A percentile compares a stretch with the other conserved stretches of the same genome.
phyloP scores from a whole-genome alignment of 139 green algal species.

The Picochlorum sp. region DNA sequence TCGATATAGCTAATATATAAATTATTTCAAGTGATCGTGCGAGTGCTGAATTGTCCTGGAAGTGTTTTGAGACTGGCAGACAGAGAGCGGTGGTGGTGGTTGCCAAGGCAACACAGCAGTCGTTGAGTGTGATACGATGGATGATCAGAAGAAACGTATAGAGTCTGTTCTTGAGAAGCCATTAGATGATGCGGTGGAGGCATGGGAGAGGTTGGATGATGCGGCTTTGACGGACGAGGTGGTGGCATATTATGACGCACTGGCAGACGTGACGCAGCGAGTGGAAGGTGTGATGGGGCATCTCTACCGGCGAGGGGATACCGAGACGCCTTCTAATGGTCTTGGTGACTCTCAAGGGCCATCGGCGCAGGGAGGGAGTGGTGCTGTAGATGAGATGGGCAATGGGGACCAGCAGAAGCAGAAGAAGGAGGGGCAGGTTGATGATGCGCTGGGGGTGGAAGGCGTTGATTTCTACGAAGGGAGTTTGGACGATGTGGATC shows the following conservation, averaged over 20 bases:
- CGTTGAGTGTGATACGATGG: no score
- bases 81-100: no score
- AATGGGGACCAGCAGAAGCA: background rate
- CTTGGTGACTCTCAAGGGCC: no score
- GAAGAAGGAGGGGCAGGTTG: slow-evolving; percentile 1
- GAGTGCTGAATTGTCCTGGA: no score
- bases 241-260: slow-evolving; percentile 13
- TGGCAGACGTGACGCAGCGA: background rate
- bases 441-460: slow-evolving; percentile 36
- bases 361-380: background rate
- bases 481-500: slow-evolving; percentile 68
- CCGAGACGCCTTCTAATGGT: no score
- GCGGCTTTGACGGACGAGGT: slow-evolving; percentile 14
- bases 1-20: no score
- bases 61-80: no score
- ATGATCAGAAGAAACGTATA: background rate
- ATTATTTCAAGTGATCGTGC: no score
- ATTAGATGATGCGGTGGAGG: background rate
- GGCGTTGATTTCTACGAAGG: slow-evolving; percentile 47
- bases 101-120: no score
- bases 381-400: background rate
- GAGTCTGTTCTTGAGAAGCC: background rate
- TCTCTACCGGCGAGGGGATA: no score
- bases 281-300: background rate
- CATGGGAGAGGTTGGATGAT: slow-evolving; percentile 12